A percentile compares a stretch with the other conserved stretches of the same genome.
phyloP scores from a whole-genome alignment of 345 rosid genomes.

The Alliaria petiolata region DNA sequence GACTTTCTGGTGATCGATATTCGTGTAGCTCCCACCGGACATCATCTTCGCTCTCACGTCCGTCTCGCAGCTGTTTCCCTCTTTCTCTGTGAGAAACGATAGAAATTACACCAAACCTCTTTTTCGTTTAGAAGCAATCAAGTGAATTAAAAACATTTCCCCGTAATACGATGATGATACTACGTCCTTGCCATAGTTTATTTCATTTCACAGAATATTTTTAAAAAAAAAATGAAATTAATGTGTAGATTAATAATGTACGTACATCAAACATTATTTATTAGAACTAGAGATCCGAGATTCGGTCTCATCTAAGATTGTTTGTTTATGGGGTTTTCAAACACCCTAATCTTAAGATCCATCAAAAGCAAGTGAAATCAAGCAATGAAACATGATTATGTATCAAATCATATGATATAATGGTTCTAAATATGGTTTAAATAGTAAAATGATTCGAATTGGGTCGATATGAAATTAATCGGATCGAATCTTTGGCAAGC shows the following conservation, averaged over 20 bases:
- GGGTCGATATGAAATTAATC: too few species aligned
- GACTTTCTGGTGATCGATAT: slow-evolving; percentile 67
- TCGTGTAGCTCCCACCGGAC: slow-evolving; percentile 85
- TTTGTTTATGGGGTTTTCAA: not conserved
- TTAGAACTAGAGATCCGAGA: not conserved
- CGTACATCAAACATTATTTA: not conserved
- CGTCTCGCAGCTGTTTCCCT: not conserved
- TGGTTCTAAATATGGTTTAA: too few species aligned
- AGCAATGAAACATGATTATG: too few species aligned
- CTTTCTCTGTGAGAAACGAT: not conserved
- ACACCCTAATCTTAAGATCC: too few species aligned
- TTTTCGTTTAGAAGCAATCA: not conserved
- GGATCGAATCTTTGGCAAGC: too few species aligned
- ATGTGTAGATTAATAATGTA: not conserved
- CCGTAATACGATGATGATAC: not conserved
- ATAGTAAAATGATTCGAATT: too few species aligned
- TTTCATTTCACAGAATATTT: not conserved
- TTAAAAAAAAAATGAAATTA: not conserved
- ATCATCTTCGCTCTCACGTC: slow-evolving; percentile 32
- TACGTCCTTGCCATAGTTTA: not conserved
- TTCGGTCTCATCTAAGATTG: not conserved
- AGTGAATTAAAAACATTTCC: not conserved
- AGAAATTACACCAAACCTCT: not conserved
- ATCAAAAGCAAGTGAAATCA: too few species aligned
- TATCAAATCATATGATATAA: too few species aligned